Evolutionary conservation across 345 rosid genomes (phyloP).

Genomic region (Turnera subulata): DNA sequence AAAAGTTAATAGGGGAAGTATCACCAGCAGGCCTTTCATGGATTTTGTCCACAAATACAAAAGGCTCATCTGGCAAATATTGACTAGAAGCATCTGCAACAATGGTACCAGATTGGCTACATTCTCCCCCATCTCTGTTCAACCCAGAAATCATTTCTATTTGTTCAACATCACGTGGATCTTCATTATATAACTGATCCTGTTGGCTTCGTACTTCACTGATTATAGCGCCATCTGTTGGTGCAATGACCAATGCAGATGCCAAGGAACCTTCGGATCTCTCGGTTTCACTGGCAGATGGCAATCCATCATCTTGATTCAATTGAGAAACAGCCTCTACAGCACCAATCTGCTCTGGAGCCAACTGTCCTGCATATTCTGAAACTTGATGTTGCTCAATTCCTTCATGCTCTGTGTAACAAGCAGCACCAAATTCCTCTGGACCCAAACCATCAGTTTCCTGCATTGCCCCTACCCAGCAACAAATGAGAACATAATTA

Average conservation of each 20-base stretch:
- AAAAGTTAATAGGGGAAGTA: constrained; percentile 31
- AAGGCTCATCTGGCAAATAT: constrained; percentile 31
- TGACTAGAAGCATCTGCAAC: constrained; percentile 28
- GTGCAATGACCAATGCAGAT: constrained; percentile 23
- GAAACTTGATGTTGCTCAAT: constrained; percentile 10
- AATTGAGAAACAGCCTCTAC: constrained; percentile 26
- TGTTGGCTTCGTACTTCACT: constrained; percentile 15
- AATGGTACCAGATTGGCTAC: constrained; percentile 18
- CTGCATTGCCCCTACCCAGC: constrained; percentile 96
- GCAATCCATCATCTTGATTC: constrained; percentile 25
- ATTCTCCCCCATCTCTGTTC: constrained; percentile 19
- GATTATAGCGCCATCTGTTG: constrained; percentile 23
- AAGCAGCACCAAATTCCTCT: constrained; percentile 32
- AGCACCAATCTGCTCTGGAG: constrained; percentile 7
- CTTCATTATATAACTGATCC: constrained; percentile 17
- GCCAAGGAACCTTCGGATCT: too few species aligned
- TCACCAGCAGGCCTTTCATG: constrained; percentile 35
- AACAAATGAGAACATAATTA: constrained; percentile 73
- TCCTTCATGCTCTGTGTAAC: constrained; percentile 21
- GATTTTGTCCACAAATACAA: constrained; percentile 28
- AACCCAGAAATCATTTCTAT: constrained; percentile 20
- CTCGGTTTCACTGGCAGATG: too few species aligned
- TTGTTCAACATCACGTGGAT: constrained; percentile 17
- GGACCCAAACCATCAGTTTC: constrained; percentile 54
- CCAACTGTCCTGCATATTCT: constrained; percentile 26